Evolutionary conservation across 805 yeast genomes (phyloP).

Genomic region (Wickerhamomyces chambardii): DNA sequence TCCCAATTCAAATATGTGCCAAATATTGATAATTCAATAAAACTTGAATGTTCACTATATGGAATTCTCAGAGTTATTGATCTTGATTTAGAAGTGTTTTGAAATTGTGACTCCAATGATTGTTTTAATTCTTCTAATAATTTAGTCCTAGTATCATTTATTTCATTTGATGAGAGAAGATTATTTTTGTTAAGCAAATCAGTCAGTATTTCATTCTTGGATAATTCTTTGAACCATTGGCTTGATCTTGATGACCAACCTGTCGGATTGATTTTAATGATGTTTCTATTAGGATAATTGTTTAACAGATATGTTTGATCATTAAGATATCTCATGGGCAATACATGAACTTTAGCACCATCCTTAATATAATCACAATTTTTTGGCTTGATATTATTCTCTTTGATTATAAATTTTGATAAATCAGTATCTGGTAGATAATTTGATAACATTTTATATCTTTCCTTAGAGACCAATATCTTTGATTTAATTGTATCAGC

Average conservation of each 20-base stretch:
- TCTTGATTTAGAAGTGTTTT: too few species aligned
- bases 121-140: too few species aligned
- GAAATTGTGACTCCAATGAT: not conserved
- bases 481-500: constrained; percentile 44
- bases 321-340: constrained; percentile 52
- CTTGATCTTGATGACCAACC: constrained; percentile 70
- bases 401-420: too few species aligned
- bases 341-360: constrained; percentile 64
- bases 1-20: constrained; percentile 40
- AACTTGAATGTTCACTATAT: constrained; percentile 92
- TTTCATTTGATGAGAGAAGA: not conserved
- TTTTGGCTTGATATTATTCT: too few species aligned
- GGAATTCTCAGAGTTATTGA: constrained; percentile 50
- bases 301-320: constrained; percentile 21
- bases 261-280: constrained; percentile 77
- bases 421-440: not conserved
- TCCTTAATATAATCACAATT: constrained; percentile 29
- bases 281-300: constrained; percentile 11
- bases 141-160: not conserved
- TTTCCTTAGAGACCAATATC: constrained; percentile 37
- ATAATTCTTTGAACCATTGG: too few species aligned
- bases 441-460: constrained; percentile 1
- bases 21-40: constrained; percentile 66
- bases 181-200: too few species aligned
- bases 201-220: not conserved